phyloP scores from a whole-genome alignment of 164 flowering plant species.

The Echeveria elegans region DNA sequence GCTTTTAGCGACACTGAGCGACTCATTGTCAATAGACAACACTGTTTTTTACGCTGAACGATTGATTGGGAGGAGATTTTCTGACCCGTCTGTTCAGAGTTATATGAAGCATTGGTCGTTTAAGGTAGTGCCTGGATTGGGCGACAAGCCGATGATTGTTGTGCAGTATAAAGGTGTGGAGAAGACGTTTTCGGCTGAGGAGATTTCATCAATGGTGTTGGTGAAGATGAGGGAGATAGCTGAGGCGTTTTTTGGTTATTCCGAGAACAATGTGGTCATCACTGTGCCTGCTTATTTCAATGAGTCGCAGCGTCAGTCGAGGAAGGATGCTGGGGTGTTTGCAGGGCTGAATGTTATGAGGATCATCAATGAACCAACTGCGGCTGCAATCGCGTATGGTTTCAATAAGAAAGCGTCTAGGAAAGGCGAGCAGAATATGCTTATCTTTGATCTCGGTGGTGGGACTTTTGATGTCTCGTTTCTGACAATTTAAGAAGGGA shows the following conservation, averaged over 20 bases:
- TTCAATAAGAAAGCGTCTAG: too few species aligned
- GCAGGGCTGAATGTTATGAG: too few species aligned
- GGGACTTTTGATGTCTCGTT: constrained; percentile 6
- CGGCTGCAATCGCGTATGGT: constrained; percentile 5
- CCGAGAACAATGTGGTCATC: not conserved
- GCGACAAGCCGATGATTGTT: too few species aligned
- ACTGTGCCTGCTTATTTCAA: too few species aligned
- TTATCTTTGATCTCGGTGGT: too few species aligned
- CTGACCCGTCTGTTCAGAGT: not conserved
- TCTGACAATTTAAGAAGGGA: constrained; percentile 6
- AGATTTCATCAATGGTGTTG: not conserved
- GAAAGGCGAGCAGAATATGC: constrained; percentile 6
- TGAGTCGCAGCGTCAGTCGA: too few species aligned
- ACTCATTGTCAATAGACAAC: not conserved
- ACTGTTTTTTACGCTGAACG: not conserved
- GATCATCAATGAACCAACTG: constrained; percentile 2
- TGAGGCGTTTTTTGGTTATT: too few species aligned
- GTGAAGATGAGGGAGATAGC: too few species aligned
- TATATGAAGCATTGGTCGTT: not conserved
- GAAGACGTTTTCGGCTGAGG: not conserved
- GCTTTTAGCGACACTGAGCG: not conserved
- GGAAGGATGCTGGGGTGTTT: too few species aligned
- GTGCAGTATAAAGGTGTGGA: not conserved
- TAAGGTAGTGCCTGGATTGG: not conserved
- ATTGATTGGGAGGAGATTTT: not conserved